Evolutionary conservation across 768 basidiomycete species (phyloP), one percentile per base, ranked within the genome.

Genomic region (Hericium coralloides): DNA sequence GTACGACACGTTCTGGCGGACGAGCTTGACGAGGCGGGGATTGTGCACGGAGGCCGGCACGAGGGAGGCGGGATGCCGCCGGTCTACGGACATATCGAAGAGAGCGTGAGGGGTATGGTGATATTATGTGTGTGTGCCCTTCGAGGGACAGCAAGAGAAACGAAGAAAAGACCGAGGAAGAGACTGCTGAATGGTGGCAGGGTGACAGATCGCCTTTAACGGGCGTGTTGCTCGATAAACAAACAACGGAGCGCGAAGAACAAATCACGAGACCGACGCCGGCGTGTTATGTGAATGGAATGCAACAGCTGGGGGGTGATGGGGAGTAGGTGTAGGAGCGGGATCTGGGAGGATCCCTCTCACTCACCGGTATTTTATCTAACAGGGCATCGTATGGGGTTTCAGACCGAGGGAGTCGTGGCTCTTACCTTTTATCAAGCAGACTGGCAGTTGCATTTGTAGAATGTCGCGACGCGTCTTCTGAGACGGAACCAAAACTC

Each of bases 21-120:
- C 78, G 63, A 98, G 85, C 63, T 82, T 78, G 59, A 95, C 76
- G 60, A 98, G 81, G 59, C 81, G 82, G 22, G 86, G 86, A 73
- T 92, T 84, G 76, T 98, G 95, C 63, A 77, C 70, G 59, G 79
- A 78, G 55, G 81, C 74, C 60, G 88, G 87, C 54, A 93, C 68
- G 65, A 97, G 89, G 25, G 94, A 97, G 52, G 87, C 85, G 43
- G 90, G 90, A 64, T 89, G 84, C 68, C 73, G 73, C 66, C 70
- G 72, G 63, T 73, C 69, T 54, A 55, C 50, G 67, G 70, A 67
- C 68, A 77, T 75, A 55, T 55, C 60, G 49, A 67, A 69, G 69
- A 65, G 68, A 67, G 69, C 55, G 69, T 60, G 60, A 43, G 55
- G 65, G 58, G 65, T 64, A 68, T 73, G 68, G 67, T 66, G 68